Conservation (phyloP, 345 rosid species). For the Alliaria petiolata region DNA sequence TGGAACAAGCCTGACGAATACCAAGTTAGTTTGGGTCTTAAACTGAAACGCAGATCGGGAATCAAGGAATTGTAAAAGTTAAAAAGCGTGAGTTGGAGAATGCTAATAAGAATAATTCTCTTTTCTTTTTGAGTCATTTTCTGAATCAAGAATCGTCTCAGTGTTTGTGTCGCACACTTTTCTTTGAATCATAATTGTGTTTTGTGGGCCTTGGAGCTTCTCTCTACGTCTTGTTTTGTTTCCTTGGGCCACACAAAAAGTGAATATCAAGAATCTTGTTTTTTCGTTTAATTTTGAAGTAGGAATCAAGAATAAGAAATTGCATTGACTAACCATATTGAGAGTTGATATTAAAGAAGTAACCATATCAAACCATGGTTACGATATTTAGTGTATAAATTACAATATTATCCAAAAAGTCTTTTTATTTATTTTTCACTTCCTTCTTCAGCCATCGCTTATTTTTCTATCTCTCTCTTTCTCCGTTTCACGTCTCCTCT, state of each 20-base stretch:
- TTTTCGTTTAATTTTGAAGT: no score
- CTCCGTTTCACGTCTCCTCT: no score
- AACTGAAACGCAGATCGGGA: neutral
- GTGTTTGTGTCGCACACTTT: slow-evolving; percentile 29
- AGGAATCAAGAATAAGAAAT: no score
- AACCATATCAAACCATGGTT: no score
- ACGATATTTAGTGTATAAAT: no score
- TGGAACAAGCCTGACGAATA: neutral
- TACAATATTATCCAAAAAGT: no score
- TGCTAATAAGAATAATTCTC: slow-evolving; percentile 16
- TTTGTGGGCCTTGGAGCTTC: slow-evolving; percentile 17
- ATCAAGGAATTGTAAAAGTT: neutral
- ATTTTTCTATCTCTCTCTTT: no score
- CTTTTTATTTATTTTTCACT: no score
- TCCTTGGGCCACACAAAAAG: slow-evolving; percentile 14
- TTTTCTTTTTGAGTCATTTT: slow-evolving; percentile 16
- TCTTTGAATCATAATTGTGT: slow-evolving; percentile 29
- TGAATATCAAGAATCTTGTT: slow-evolving; percentile 8
- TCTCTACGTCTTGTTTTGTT: slow-evolving; percentile 15
- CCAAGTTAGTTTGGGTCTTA: neutral
- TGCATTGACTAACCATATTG: no score
- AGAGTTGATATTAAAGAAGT: no score
- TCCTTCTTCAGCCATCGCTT: no score
- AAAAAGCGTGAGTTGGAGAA: slow-evolving; percentile 3
- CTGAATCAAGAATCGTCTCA: slow-evolving; percentile 13